Evolutionary conservation across 768 basidiomycete genomes (phyloP).

Genomic region (Russula sp.): DNA sequence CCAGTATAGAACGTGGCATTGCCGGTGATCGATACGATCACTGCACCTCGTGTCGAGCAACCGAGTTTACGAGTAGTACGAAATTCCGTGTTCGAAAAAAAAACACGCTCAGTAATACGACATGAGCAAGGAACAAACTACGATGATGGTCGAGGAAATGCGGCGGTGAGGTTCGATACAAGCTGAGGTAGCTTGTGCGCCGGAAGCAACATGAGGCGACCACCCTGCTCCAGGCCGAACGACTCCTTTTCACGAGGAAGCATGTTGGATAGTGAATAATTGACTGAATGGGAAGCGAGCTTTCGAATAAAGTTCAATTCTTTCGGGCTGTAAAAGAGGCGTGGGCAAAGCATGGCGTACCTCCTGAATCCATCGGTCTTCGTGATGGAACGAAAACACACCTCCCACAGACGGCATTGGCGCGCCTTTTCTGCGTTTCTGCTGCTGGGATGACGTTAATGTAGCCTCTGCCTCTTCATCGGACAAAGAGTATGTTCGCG

Average conservation of each 20-base stretch:
- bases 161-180: constrained; percentile 25
- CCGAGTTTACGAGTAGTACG: background rate
- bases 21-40: background rate
- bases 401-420: constrained; percentile 36
- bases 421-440: constrained; percentile 34
- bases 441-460: constrained; percentile 28
- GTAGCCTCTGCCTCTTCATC: constrained; percentile 46
- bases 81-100: background rate
- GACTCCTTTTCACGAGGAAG: constrained; percentile 53
- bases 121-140: background rate
- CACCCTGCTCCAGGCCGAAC: constrained; percentile 65
- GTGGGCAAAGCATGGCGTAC: constrained; percentile 33
- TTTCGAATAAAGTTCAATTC: constrained; percentile 25
- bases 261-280: constrained; percentile 47
- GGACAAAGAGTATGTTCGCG: constrained; percentile 70
- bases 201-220: constrained; percentile 57
- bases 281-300: constrained; percentile 44
- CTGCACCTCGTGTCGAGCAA: background rate
- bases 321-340: background rate
- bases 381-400: constrained; percentile 74
- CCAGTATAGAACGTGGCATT: background rate
- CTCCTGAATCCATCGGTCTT: constrained; percentile 68
- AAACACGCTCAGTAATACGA: background rate
- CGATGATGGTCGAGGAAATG: constrained; percentile 3
- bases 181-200: constrained; percentile 36